Percentiles rank a stretch among this genome's conserved stretches.
These are phyloP conservation scores for Ambrosia hybrid DNA, from an alignment of 140 eudicot genomes.

Conservation along the genomic window DNA sequence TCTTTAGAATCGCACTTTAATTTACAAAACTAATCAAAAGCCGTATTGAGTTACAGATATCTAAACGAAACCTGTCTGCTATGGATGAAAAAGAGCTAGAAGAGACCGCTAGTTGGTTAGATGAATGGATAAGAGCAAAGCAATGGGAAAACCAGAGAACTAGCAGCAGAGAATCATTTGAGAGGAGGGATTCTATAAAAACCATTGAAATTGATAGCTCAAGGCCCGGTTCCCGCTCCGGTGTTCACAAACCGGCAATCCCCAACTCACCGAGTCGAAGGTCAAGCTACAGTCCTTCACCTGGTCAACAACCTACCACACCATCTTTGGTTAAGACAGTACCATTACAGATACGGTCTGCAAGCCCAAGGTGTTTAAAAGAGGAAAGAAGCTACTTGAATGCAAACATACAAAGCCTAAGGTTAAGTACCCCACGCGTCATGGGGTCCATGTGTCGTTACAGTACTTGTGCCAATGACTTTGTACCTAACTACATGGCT, in stretches of 20 bases:
- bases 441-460: conserved; percentile 38
- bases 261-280: conserved; percentile 51
- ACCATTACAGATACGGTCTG: conserved; percentile 59
- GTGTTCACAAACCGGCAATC: conserved; percentile 31
- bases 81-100: conserved; percentile 54
- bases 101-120: conserved; percentile 56
- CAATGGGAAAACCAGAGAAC: conserved; percentile 60
- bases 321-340: conserved; percentile 53
- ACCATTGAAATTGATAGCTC: conserved; percentile 64
- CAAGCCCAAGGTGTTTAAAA: conserved; percentile 63
- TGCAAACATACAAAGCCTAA: conserved; percentile 65
- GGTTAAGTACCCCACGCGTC: conserved; percentile 43
- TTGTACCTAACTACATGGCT: conserved; percentile 79
- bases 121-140: conserved; percentile 56
- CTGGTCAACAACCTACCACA: conserved; percentile 46
- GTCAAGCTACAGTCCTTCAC: conserved; percentile 38
- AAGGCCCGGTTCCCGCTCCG: conserved; percentile 36
- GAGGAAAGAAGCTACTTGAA: conserved; percentile 70
- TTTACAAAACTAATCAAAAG: conserved; percentile 13
- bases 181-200: conserved; percentile 47
- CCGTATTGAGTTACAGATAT: conserved; percentile 31
- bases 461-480: conserved; percentile 41
- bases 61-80: conserved; percentile 25
- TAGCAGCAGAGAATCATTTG: not conserved
- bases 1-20: not conserved